A percentile compares a stretch with the other conserved stretches of the same genome.
phyloP scores from a whole-genome alignment of 345 rosid species.

The Euphorbia lathyris region DNA sequence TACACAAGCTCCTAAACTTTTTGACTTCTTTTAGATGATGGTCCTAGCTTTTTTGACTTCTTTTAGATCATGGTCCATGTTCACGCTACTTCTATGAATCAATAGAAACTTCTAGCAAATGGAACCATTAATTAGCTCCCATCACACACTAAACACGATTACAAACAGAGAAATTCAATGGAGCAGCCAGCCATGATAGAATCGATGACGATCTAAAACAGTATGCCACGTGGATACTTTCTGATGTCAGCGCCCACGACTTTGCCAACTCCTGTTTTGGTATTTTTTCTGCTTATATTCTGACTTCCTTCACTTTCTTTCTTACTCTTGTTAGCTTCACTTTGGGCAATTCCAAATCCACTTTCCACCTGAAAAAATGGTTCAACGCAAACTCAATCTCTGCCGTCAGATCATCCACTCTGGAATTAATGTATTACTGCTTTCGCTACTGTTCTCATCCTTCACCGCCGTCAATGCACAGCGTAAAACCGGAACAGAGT shows the following conservation, averaged over 20 bases:
- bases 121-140: no score
- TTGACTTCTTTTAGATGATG: no score
- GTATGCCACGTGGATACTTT: neutral
- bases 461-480: neutral
- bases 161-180: no score
- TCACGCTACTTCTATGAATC: no score
- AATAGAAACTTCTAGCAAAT: neutral
- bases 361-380: neutral
- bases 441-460: neutral
- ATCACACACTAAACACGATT: no score
- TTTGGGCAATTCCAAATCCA: neutral
- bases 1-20: no score
- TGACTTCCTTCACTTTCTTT: neutral
- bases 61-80: no score
- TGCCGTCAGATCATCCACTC: slow-evolving; percentile 14
- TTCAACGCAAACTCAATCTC: neutral
- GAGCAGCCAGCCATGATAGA: no score
- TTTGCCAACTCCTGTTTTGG: neutral
- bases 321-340: no score
- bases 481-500: neutral
- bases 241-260: slow-evolving; percentile 10
- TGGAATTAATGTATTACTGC: neutral
- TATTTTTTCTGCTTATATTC: no score
- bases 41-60: no score
- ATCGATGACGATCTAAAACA: neutral